These are phyloP conservation scores for Litchi chinensis DNA, from an alignment of 345 rosid genomes.

Conservation along the genomic window DNA sequence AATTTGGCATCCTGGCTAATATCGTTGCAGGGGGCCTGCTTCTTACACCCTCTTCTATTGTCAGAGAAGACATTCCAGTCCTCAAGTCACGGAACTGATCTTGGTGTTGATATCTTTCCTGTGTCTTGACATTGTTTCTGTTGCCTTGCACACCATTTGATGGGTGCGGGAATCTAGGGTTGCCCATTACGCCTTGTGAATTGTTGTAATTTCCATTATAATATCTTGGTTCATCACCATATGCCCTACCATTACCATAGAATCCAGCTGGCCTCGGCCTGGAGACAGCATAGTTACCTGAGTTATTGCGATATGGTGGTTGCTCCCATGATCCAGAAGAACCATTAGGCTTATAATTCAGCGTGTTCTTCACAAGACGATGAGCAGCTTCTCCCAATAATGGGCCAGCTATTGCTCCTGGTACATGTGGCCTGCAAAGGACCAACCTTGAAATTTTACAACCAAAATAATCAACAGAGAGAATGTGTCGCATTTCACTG, in stretches of 20 bases:
- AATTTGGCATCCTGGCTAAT: slow-evolving; percentile 32
- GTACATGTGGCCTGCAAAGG: slow-evolving; percentile 68
- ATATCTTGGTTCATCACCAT: slow-evolving; percentile 43
- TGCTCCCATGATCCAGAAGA: slow-evolving; percentile 54
- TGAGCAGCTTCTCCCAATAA: slow-evolving; percentile 92
- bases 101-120: slow-evolving; percentile 47
- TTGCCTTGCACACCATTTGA: slow-evolving; percentile 51
- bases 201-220: slow-evolving; percentile 45
- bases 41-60: slow-evolving; percentile 51
- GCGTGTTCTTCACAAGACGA: slow-evolving; percentile 92
- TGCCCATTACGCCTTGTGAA: slow-evolving; percentile 41
- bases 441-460: not conserved
- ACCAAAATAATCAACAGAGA: not conserved
- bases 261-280: slow-evolving; percentile 63
- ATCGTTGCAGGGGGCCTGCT: slow-evolving; percentile 26
- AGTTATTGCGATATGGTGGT: slow-evolving; percentile 39
- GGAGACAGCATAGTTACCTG: slow-evolving; percentile 40
- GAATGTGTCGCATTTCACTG: not conserved
- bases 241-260: slow-evolving; percentile 56
- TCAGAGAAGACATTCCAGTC: slow-evolving; percentile 53
- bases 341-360: slow-evolving; percentile 68
- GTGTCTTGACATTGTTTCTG: slow-evolving; percentile 41
- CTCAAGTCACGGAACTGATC: slow-evolving; percentile 53
- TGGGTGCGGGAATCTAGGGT: slow-evolving; percentile 42
- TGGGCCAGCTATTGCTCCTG: slow-evolving; percentile 79